A percentile compares a stretch with the other conserved stretches of the same genome.
Evolutionary conservation across 352 stramenopile genomes (phyloP).

Genomic region (Halophytophthora polymorphica): DNA sequence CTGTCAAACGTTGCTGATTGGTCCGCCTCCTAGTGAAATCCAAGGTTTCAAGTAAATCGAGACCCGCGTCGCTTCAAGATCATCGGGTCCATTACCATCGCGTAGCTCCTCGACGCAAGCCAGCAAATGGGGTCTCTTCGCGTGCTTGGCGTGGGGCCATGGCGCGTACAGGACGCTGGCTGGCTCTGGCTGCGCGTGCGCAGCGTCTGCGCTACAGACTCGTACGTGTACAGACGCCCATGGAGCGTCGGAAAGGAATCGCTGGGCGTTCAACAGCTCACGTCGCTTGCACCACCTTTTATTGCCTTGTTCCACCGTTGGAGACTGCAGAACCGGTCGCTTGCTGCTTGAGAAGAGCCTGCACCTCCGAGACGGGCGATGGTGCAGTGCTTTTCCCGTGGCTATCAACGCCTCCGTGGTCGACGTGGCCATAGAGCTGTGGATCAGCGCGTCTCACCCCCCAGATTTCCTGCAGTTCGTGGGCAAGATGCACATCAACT

Average conservation of each 20-base stretch:
- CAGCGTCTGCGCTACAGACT: neutral
- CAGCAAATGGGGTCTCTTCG: slow-evolving; percentile 11
- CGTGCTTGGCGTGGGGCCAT: slow-evolving; percentile 6
- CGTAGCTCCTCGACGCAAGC: slow-evolving; percentile 3
- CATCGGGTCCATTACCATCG: neutral
- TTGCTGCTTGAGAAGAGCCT: slow-evolving; percentile 17
- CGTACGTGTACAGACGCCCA: slow-evolving; percentile 3
- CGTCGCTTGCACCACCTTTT: no score
- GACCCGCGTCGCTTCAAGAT: neutral
- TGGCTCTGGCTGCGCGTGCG: slow-evolving; percentile 6
- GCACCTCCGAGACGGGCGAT: neutral
- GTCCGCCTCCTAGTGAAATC: no score
- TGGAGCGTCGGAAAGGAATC: neutral
- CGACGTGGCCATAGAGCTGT: slow-evolving; percentile 15
- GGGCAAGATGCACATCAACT: slow-evolving; percentile 15
- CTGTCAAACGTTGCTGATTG: neutral
- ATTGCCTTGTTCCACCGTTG: neutral
- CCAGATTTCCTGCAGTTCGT: slow-evolving; percentile 31
- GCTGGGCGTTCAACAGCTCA: neutral
- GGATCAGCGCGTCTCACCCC: slow-evolving; percentile 1
- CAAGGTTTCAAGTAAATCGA: no score
- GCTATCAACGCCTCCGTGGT: neutral
- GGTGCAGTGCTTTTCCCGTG: slow-evolving; percentile 6
- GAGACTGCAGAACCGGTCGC: neutral
- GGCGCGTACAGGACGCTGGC: slow-evolving; percentile 1